Evolutionary conservation across 75 land plant genomes (phyloP), one percentile per base, ranked within the genome.

Genomic region (Pinus tabuliformis): DNA sequence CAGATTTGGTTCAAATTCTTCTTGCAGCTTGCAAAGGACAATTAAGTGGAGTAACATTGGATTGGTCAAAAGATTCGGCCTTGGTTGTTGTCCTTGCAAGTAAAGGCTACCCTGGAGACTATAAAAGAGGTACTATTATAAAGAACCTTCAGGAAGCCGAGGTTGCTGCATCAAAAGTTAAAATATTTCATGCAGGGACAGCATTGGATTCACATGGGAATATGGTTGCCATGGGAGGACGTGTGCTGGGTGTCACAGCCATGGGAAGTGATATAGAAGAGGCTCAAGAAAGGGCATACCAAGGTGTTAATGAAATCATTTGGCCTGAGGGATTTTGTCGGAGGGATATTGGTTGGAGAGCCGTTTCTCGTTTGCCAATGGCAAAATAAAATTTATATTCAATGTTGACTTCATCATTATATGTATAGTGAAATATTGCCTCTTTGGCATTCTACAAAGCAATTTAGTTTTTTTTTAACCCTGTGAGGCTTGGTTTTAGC

Each of bases 331-430:
- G 99, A 14, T 97, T 95, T 72, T 95, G 79, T 77, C 80, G 99
- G 37, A 75, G 79, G n/a, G 98, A 97, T 85, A 97, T 97, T 62
- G 98, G 99, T 20, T 95, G 99, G 98, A 90, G 98, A 77, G 98
- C 95, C 13, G 79, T 94, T 60, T 76, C 81, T 59, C 85, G 30
- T 39, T 39, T 39, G 42, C 42, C 42, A 39, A 5, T 39, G 42
- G 42, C 42, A 39, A 39, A 6, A 39, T 39, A 39, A 39, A 39
- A 5, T 39, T 39, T 39, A 39, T 39, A 39, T 39, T 39, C 5
- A 6, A 39, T 39, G 42, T 6, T 39, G 5, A 39, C 42, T 39
- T 39, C 42, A 39, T 39, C 42, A 39, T 39, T 5, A 39, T 39
- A 39, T 39, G 42, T 39, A 39, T 39, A 39, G 42, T 39, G 42